Evolutionary conservation across 345 rosid genomes (phyloP), one percentile per base, ranked within the genome.

Genomic region (Rhodamnia argentea): DNA sequence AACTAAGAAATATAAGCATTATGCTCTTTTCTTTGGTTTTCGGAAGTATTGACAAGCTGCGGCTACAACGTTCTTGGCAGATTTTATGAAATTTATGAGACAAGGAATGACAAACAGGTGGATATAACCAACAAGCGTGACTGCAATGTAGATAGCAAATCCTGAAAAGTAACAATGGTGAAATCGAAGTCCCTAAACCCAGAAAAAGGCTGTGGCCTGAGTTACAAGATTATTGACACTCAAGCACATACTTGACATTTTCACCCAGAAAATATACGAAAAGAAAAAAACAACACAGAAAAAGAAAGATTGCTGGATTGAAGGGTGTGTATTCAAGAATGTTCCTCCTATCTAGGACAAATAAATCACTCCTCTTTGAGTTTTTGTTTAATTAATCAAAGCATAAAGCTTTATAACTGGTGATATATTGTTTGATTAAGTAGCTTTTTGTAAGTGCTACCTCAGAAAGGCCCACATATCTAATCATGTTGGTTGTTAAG

Each of bases 401-500:
- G 58, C 58, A 53, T 83, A 27, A 56, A 29, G 42, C 55, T 1
- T 59, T 26, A 62, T 59, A 84, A 40, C 81, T 15, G 64, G 64
- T 58, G 55, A 47, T n/a, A 42, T 47, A 13, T 42, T n/a, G 86
- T 84, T 24, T 37, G 29, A n/a, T 60, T 52, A 83, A 83, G 59
- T 52, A 55, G 57, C 56, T 84, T 40, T 37, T 76, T 50, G 44
- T 84, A 50, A 58, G 15, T 51, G 75, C 55, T 54, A 40, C 81
- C 29, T 54, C 10, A 62, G 11, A 84, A 5, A 56, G 87, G 87
- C 87, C 87, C 87, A 85, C 87, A 55, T 24, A 85, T 76, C 87
- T 78, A 85, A 78, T 78, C 75, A 42, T 56, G 84, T n/a, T 85
- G 84, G 87, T 85, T 85, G 87, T 78, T 76, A 85, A 53, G 83